Evolutionary conservation across 768 basidiomycete genomes (phyloP).

Genomic region (Agrocybe praecox): DNA sequence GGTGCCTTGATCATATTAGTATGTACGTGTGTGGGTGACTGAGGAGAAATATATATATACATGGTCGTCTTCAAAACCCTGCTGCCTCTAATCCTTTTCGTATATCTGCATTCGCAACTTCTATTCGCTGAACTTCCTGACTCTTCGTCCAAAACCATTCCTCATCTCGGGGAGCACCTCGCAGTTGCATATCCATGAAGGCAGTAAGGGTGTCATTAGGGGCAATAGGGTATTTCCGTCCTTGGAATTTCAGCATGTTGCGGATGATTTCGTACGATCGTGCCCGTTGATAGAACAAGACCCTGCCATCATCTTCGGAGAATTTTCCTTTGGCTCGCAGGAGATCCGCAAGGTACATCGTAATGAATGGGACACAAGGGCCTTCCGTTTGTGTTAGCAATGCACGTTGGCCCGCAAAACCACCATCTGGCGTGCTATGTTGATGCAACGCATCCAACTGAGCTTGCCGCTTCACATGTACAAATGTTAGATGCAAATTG

Average conservation of each 20-base stretch:
- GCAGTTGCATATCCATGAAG: constrained; percentile 51
- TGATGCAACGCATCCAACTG: constrained; percentile 53
- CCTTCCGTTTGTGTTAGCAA: constrained; percentile 50
- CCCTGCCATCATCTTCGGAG: constrained; percentile 32
- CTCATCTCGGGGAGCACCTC: constrained; percentile 40
- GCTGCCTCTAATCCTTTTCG: constrained; percentile 69
- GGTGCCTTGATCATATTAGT: not conserved
- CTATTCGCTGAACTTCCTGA: constrained; percentile 59
- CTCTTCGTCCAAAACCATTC: constrained; percentile 61
- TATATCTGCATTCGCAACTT: constrained; percentile 65
- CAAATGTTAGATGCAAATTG: constrained; percentile 66
- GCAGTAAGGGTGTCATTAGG: constrained; percentile 45
- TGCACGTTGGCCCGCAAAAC: constrained; percentile 57
- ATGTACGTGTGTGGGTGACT: not conserved
- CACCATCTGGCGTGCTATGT: constrained; percentile 60
- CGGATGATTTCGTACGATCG: constrained; percentile 57
- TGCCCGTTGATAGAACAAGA: constrained; percentile 58
- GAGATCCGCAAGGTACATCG: constrained; percentile 64
- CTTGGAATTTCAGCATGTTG: constrained; percentile 60
- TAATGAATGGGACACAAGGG: constrained; percentile 70
- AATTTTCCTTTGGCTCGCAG: constrained; percentile 56
- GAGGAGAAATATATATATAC: not conserved
- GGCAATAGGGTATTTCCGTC: constrained; percentile 47
- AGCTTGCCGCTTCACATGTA: constrained; percentile 55
- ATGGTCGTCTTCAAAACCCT: constrained; percentile 48